phyloP scores from a whole-genome alignment of 805 yeast genomes.

The Saccharomycopsis sp. region DNA sequence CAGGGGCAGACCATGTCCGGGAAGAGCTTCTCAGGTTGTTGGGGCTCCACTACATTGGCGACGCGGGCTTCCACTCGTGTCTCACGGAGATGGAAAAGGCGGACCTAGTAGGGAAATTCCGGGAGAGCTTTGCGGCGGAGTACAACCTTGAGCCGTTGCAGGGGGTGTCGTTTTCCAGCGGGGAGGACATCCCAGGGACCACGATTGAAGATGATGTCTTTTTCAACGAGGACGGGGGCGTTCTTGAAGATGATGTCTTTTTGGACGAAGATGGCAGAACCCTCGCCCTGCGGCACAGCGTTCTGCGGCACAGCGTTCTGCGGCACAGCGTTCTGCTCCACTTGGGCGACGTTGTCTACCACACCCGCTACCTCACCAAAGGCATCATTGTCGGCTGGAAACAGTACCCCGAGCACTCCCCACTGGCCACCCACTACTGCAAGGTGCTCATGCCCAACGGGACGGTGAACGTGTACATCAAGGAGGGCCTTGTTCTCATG shows the following conservation, averaged over 20 bases:
- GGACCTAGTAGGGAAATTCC: too few species aligned
- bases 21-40: neutral
- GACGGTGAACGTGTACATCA: neutral
- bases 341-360: slow-evolving; percentile 9
- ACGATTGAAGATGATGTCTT: neutral
- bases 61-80: too few species aligned
- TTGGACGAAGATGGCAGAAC: neutral
- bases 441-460: neutral
- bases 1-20: neutral
- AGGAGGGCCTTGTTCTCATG: neutral
- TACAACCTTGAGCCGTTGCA: too few species aligned
- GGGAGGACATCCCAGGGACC: too few species aligned
- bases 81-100: too few species aligned
- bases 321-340: neutral
- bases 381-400: slow-evolving; percentile 8
- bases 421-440: neutral
- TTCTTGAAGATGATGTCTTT: neutral
- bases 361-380: neutral
- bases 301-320: neutral
- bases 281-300: too few species aligned
- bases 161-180: too few species aligned
- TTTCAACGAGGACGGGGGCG: neutral
- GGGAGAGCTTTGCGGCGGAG: too few species aligned
- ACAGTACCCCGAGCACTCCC: neutral
- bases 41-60: neutral